phyloP scores from a whole-genome alignment of 192 early-diverging fungal species.

The Backusella circina region DNA sequence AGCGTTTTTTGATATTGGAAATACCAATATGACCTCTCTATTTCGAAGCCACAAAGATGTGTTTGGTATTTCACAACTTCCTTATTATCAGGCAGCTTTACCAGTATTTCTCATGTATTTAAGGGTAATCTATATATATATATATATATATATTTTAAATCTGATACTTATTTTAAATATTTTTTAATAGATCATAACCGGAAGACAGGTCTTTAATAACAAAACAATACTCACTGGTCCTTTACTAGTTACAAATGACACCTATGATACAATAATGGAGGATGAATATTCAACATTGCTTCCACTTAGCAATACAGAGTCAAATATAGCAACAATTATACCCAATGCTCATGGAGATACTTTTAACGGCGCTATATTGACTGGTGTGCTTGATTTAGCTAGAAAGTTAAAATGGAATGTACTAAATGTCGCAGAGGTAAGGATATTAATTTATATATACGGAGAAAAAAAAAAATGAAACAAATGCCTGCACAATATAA shows the following conservation, averaged over 20 bases:
- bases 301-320: background rate
- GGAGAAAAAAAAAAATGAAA: background rate
- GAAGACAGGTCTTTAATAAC: slow-evolving; percentile 2
- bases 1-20: slow-evolving; percentile 9
- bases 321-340: background rate
- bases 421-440: background rate
- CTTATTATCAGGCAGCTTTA: slow-evolving; percentile 22
- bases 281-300: background rate
- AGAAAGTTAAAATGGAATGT: slow-evolving; percentile 14
- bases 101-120: slow-evolving; percentile 22
- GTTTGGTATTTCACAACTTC: slow-evolving; percentile 13
- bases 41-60: background rate
- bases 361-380: slow-evolving; percentile 1
- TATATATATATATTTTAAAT: background rate
- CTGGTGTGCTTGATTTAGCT: slow-evolving; percentile 4
- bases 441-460: background rate
- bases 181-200: slow-evolving; percentile 7
- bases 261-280: background rate
- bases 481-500: background rate
- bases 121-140: background rate
- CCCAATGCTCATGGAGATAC: slow-evolving; percentile 15
- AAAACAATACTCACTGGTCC: slow-evolving; percentile 14
- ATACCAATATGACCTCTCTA: slow-evolving; percentile 1
- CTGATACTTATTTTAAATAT: background rate
- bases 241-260: slow-evolving; percentile 12